Conservation (phyloP, 176 grass and related monocot genomes). For the Oropetium thomaeum region DNA sequence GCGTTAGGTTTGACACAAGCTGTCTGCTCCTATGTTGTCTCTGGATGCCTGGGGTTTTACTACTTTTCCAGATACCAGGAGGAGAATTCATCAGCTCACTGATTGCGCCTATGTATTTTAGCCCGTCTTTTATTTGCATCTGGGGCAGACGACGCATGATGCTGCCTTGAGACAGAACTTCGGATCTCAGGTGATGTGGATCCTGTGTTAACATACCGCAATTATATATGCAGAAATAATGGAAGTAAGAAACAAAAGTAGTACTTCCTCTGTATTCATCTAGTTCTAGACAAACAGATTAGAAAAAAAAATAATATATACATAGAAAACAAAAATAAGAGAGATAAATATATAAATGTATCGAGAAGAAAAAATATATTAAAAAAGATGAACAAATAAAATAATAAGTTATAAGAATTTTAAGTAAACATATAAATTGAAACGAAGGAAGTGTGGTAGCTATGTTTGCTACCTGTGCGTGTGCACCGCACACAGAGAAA, state of each 20-base stretch:
- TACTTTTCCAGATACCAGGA: constrained; percentile 16
- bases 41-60: neutral
- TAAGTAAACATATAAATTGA: no score
- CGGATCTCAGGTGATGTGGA: neutral
- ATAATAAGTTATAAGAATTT: no score
- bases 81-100: neutral
- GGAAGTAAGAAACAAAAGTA: neutral
- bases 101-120: constrained; percentile 31
- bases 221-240: neutral
- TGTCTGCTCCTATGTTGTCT: constrained; percentile 37
- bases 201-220: neutral
- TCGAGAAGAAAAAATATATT: no score
- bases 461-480: no score
- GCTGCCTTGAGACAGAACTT: constrained; percentile 13
- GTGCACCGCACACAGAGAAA: no score
- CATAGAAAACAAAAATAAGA: no score
- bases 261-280: no score
- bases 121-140: neutral
- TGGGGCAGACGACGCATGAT: neutral
- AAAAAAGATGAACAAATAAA: no score
- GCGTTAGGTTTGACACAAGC: neutral
- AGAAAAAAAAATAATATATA: no score
- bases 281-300: no score
- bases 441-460: no score
- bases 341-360: no score